Conservation (phyloP, 768 basidiomycete genomes). For the Pleurotus ostreatus region DNA sequence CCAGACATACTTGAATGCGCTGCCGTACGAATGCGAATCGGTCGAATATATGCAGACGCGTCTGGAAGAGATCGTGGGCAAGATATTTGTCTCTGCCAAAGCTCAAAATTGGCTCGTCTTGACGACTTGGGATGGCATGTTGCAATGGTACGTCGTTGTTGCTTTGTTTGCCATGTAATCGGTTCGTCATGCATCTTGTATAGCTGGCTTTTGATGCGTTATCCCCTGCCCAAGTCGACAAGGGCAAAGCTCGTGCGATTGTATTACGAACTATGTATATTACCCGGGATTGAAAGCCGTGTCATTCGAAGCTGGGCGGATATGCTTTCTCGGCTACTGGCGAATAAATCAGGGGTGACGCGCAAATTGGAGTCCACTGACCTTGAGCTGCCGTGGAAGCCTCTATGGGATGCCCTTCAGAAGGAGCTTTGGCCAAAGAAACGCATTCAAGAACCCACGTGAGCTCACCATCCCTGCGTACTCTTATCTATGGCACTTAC, state of each 20-base stretch:
- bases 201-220: slow-evolving; percentile 81
- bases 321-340: slow-evolving; percentile 69
- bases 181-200: background rate
- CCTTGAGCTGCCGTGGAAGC: slow-evolving; percentile 67
- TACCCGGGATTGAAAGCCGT: slow-evolving; percentile 74
- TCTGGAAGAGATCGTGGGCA: slow-evolving; percentile 66
- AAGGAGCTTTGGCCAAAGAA: slow-evolving; percentile 75
- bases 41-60: slow-evolving; percentile 66
- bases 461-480: slow-evolving; percentile 17
- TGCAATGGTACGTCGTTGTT: slow-evolving; percentile 58
- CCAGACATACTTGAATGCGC: slow-evolving; percentile 58
- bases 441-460: slow-evolving; percentile 57
- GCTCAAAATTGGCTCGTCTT: slow-evolving; percentile 72
- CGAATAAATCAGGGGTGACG: slow-evolving; percentile 58
- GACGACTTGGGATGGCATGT: slow-evolving; percentile 73
- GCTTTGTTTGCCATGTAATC: slow-evolving; percentile 2
- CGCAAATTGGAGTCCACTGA: slow-evolving; percentile 67
- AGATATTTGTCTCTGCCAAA: slow-evolving; percentile 66
- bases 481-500: slow-evolving; percentile 5
- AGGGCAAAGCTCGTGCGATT: slow-evolving; percentile 70
- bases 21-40: slow-evolving; percentile 74
- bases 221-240: slow-evolving; percentile 65
- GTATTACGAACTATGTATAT: slow-evolving; percentile 75
- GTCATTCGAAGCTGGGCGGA: slow-evolving; percentile 73
- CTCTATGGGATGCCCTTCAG: slow-evolving; percentile 71